Conservation (phyloP, 2,329 filamentous ascomycete genomes). For the Diplodia mutila region DNA sequence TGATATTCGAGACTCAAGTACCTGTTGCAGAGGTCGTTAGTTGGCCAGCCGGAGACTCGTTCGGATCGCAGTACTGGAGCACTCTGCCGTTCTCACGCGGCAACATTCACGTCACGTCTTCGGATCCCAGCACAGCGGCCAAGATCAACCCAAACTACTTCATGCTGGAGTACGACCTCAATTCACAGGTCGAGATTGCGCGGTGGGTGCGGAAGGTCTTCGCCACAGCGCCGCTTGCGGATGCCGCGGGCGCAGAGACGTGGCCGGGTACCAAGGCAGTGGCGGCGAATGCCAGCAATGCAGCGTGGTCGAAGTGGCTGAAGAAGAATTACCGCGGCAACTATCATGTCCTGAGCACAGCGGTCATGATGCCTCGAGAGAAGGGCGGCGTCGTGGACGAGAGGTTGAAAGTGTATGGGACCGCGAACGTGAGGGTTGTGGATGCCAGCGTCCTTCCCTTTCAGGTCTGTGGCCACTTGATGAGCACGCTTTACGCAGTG, state of each 20-base stretch:
- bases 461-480: constrained; percentile 38
- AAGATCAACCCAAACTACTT: constrained; percentile 50
- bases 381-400: constrained; percentile 37
- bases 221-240: constrained; percentile 36
- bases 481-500: constrained; percentile 38
- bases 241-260: constrained; percentile 32
- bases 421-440: constrained; percentile 35
- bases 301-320: constrained; percentile 32
- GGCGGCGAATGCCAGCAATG: constrained; percentile 21
- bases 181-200: constrained; percentile 39
- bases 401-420: constrained; percentile 37
- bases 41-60: not conserved
- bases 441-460: constrained; percentile 40
- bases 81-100: constrained; percentile 36
- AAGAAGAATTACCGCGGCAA: constrained; percentile 33
- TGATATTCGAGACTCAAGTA: constrained; percentile 47
- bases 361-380: constrained; percentile 39
- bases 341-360: constrained; percentile 39
- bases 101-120: constrained; percentile 46
- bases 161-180: constrained; percentile 49
- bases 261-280: constrained; percentile 30
- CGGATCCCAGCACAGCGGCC: constrained; percentile 41
- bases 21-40: constrained; percentile 37
- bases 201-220: constrained; percentile 41
- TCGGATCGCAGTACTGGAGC: constrained; percentile 15